Conservation (phyloP, 345 rosid species). For the Durio zibethinus region DNA sequence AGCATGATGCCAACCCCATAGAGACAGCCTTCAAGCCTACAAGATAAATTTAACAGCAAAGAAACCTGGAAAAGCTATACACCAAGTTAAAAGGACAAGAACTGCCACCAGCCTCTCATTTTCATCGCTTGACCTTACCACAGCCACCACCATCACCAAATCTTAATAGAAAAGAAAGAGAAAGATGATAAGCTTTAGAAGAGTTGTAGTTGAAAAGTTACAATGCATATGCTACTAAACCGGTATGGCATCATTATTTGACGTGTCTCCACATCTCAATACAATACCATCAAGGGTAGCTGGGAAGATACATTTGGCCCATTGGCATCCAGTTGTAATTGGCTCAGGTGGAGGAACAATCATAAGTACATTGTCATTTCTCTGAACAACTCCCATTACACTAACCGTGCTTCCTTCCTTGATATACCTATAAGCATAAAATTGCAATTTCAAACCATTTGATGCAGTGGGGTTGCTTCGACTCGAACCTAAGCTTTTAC, state of each 20-base stretch:
- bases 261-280: conserved; percentile 90
- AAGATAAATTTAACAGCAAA: neutral
- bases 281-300: conserved; percentile 87
- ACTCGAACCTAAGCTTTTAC: neutral
- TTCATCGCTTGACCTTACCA: neutral
- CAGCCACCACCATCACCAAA: neutral
- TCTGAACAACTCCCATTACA: conserved; percentile 89
- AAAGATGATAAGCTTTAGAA: neutral
- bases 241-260: conserved; percentile 85
- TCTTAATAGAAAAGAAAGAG: neutral
- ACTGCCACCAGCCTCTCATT: neutral
- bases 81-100: neutral
- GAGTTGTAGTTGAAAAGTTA: neutral
- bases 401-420: conserved; percentile 47
- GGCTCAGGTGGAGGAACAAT: conserved; percentile 83
- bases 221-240: conserved; percentile 40
- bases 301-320: conserved; percentile 74
- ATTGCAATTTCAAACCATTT: neutral
- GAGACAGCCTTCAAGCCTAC: neutral
- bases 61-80: neutral
- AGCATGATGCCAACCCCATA: neutral
- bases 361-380: conserved; percentile 93
- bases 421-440: conserved; percentile 42
- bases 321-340: conserved; percentile 82
- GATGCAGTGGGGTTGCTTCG: neutral